A percentile compares a stretch with the other conserved stretches of the same genome.
Conservation (phyloP, 257 asterid genomes). For the Nicotiana benthamiana region DNA sequence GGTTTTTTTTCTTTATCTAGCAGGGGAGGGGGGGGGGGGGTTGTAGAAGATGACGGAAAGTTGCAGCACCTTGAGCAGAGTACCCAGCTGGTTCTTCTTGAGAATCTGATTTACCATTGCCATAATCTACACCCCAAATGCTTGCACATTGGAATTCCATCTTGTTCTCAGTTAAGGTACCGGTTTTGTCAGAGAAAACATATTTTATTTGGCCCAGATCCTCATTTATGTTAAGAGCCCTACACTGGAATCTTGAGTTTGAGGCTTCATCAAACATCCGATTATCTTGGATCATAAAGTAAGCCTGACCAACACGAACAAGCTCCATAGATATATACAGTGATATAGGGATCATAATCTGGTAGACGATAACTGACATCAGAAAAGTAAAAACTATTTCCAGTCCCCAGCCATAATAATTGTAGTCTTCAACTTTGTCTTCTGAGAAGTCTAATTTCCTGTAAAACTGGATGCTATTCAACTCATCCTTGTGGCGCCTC, state of each 20-base stretch:
- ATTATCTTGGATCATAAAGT: conserved; percentile 73
- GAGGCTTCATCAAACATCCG: conserved; percentile 61
- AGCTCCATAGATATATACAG: conserved; percentile 97
- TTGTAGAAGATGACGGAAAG: conserved; percentile 6
- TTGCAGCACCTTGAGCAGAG: conserved; percentile 51
- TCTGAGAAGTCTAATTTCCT: conserved; percentile 61
- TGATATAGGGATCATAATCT: conserved; percentile 95
- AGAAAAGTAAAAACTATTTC: conserved; percentile 84
- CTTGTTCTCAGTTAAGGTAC: conserved; percentile 96
- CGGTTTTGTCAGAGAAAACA: conserved; percentile 96
- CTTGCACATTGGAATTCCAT: conserved; percentile 98
- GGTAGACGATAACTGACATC: conserved; percentile 91
- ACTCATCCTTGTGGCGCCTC: conserved; percentile 56
- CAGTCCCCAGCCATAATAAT: conserved; percentile 84
- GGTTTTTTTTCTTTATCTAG: background rate
- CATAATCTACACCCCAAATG: conserved; percentile 65
- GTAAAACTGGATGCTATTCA: conserved; percentile 68
- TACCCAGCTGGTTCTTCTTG: conserved; percentile 39
- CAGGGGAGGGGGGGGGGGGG: background rate
- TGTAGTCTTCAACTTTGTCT: conserved; percentile 38
- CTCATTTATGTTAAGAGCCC: conserved; percentile 95
- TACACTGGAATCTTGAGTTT: conserved; percentile 84
- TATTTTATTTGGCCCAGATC: conserved; percentile 98
- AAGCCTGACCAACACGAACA: conserved; percentile 99
- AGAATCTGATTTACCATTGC: conserved; percentile 24